Conservation (phyloP, 1,139 yeast species). For the Spathaspora sp. region DNA sequence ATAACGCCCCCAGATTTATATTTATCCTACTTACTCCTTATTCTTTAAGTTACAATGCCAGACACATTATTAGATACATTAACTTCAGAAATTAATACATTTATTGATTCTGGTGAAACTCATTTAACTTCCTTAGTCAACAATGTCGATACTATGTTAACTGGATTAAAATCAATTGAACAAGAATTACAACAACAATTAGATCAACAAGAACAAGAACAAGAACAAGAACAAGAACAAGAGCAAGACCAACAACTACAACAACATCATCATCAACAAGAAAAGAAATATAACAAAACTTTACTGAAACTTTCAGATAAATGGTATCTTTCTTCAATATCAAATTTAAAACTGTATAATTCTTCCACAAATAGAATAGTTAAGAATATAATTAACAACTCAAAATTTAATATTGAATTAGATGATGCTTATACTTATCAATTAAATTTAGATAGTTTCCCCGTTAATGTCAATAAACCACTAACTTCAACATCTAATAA, state of each 20-base stretch:
- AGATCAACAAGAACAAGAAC: conserved; percentile 8
- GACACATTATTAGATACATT: conserved; percentile 29
- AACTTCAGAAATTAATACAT: conserved; percentile 25
- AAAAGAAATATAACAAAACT: no score
- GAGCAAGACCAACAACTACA: background rate
- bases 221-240: background rate
- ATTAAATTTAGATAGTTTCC: conserved; percentile 32
- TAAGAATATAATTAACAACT: conserved; percentile 34
- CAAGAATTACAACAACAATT: conserved; percentile 21
- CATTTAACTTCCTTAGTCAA: conserved; percentile 21
- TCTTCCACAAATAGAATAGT: conserved; percentile 36
- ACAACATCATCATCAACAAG: no score
- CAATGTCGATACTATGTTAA: conserved; percentile 26
- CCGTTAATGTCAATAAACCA: conserved; percentile 17
- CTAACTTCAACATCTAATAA: background rate
- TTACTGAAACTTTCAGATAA: conserved; percentile 13
- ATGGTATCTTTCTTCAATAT: conserved; percentile 42
- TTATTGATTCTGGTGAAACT: conserved; percentile 24
- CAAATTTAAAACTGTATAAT: conserved; percentile 36
- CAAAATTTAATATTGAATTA: conserved; percentile 31
- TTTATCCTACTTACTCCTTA: no score
- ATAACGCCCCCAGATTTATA: background rate
- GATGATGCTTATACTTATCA: conserved; percentile 49
- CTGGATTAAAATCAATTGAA: conserved; percentile 29
- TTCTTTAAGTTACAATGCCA: background rate